Conservation (phyloP, 2,329 filamentous ascomycete species). For the Colletotrichum musicola region DNA sequence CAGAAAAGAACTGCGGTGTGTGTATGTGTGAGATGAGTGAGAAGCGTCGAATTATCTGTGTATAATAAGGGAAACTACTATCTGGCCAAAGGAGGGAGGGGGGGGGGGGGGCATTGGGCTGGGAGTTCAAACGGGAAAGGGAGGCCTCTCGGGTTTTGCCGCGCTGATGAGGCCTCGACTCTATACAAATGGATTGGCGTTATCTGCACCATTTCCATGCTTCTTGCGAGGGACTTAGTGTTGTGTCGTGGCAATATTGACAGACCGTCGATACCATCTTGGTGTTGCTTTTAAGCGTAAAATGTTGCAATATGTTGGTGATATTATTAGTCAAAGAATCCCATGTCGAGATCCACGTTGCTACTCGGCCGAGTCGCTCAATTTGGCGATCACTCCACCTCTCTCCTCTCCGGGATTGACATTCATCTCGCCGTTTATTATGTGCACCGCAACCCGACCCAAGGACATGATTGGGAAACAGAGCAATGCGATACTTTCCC, state of each 20-base stretch:
- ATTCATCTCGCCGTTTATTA: not conserved
- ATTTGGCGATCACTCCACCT: not conserved
- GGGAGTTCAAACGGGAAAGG: constrained; percentile 29
- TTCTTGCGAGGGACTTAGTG: too few species aligned
- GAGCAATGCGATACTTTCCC: too few species aligned
- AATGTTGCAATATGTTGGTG: not conserved
- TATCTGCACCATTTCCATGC: not conserved
- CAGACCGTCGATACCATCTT: too few species aligned
- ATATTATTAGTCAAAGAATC: not conserved
- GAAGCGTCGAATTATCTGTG: constrained; percentile 2
- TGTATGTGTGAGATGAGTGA: too few species aligned
- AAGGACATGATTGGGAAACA: not conserved
- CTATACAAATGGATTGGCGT: constrained; percentile 2
- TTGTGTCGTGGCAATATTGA: too few species aligned
- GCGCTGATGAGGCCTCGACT: not conserved
- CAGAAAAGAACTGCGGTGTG: constrained; percentile 14
- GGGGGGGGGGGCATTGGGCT: constrained; percentile 8
- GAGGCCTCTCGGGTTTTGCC: not conserved
- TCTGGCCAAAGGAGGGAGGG: constrained; percentile 3
- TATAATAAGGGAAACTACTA: constrained; percentile 26
- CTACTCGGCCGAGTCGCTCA: not conserved
- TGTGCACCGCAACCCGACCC: not conserved
- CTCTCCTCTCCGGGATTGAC: not conserved
- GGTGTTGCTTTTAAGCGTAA: too few species aligned
- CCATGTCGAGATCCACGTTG: not conserved